phyloP scores from a whole-genome alignment of 2,329 filamentous ascomycete species.

The Emergomyces pasteurianus region DNA sequence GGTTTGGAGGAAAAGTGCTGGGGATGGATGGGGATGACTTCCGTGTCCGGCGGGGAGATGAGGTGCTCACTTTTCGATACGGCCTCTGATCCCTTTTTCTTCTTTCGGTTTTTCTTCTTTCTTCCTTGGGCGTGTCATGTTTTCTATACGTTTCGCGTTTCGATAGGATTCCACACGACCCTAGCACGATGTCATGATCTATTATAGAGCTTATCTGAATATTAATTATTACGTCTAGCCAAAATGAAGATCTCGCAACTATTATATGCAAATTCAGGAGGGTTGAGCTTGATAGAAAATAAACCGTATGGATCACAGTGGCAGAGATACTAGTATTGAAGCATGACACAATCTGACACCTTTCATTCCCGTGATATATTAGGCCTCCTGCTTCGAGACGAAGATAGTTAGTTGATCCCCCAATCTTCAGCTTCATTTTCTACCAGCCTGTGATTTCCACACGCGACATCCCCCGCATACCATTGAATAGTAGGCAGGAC shows the following conservation, averaged over 20 bases:
- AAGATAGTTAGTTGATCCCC: not conserved
- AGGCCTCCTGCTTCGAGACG: not conserved
- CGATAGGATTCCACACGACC: not conserved
- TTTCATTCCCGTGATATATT: not conserved
- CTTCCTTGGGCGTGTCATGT: not conserved
- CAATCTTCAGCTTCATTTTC: not conserved
- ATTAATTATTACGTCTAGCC: not conserved
- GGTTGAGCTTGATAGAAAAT: not conserved
- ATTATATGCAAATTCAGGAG: not conserved
- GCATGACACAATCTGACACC: not conserved
- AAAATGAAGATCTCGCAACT: not conserved
- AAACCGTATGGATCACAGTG: not conserved
- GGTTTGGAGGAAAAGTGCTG: slow-evolving; percentile 9
- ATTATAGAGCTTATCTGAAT: not conserved
- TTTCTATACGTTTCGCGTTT: not conserved
- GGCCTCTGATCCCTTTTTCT: slow-evolving; percentile 2
- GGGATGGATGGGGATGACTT: slow-evolving; percentile 7
- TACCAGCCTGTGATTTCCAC: not conserved
- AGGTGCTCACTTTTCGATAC: slow-evolving; percentile 12
- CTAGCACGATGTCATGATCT: not conserved
- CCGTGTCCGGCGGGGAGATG: slow-evolving; percentile 9
- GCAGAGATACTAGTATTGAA: not conserved
- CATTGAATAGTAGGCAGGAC: not conserved
- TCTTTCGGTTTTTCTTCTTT: not conserved
- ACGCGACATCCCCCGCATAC: not conserved